These are phyloP conservation scores for Anthracocystis walkeri DNA, from an alignment of 1,284 basidiomycete genomes.

Conservation along the genomic window DNA sequence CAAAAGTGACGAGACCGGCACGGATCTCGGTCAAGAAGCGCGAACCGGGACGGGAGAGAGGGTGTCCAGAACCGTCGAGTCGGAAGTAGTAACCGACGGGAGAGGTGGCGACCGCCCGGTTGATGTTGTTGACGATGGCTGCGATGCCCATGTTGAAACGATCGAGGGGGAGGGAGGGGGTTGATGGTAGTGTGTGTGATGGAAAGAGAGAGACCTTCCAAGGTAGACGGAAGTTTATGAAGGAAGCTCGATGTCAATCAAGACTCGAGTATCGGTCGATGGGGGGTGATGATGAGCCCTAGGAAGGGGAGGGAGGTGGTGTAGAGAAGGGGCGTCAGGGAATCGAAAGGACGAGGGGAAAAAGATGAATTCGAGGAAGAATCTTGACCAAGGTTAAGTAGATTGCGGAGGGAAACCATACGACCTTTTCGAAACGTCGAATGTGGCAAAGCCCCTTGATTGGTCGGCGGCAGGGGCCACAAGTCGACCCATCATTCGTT, in stretches of 20 bases:
- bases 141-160: constrained; percentile 26
- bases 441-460: constrained; percentile 6
- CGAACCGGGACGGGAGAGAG: constrained; percentile 80
- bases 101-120: constrained; percentile 76
- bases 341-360: background rate
- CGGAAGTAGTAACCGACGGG: constrained; percentile 83
- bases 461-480: background rate
- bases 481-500: constrained; percentile 3
- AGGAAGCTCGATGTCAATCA: constrained; percentile 29
- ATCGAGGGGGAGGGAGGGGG: background rate
- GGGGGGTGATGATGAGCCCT: background rate
- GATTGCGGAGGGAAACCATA: background rate
- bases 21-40: constrained; percentile 73
- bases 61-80: constrained; percentile 83
- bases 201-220: background rate
- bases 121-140: constrained; percentile 56
- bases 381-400: constrained; percentile 2
- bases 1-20: constrained; percentile 66
- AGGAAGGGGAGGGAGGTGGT: constrained; percentile 6
- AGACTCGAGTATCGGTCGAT: constrained; percentile 26
- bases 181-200: background rate
- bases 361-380: background rate
- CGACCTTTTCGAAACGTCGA: background rate
- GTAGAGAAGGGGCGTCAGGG: constrained; percentile 4
- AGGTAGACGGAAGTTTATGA: background rate